Evolutionary conservation across 306 rosid species (phyloP).

Genomic region (Parietaria judaica): DNA sequence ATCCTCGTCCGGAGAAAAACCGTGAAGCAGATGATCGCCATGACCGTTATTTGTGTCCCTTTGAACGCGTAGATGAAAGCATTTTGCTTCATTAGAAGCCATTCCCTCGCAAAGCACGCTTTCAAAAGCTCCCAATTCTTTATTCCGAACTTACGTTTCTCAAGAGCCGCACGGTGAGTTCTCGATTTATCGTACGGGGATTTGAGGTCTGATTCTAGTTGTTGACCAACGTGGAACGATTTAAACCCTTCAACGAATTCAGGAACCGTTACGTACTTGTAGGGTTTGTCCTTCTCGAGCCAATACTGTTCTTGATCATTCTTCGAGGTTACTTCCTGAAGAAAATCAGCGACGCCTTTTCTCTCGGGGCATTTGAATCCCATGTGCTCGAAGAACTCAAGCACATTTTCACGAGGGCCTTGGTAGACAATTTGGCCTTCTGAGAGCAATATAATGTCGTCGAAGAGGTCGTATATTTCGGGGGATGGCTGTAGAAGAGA

Average conservation of each 20-base stretch:
- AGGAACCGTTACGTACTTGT: conserved; percentile 46
- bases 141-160: conserved; percentile 50
- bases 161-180: conserved; percentile 62
- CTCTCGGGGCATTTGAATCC: conserved; percentile 68
- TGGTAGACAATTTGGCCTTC: conserved; percentile 80
- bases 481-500: conserved; percentile 52
- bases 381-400: conserved; percentile 56
- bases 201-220: conserved; percentile 28
- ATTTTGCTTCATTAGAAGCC: conserved; percentile 55
- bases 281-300: conserved; percentile 38
- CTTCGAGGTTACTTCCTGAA: conserved; percentile 80
- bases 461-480: conserved; percentile 57
- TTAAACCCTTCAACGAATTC: conserved; percentile 44
- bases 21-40: conserved; percentile 44
- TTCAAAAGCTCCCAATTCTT: conserved; percentile 54
- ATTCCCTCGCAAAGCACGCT: conserved; percentile 77
- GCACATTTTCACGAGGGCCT: conserved; percentile 51
- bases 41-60: conserved; percentile 39
- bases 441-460: conserved; percentile 49
- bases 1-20: conserved; percentile 57
- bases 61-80: conserved; percentile 50
- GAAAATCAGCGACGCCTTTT: conserved; percentile 77
- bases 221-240: conserved; percentile 49
- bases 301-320: conserved; percentile 85
- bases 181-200: conserved; percentile 47